Evolutionary conservation across 2,329 filamentous ascomycete species (phyloP), one percentile per base, ranked within the genome.

Genomic region (Clonostachys solani): DNA sequence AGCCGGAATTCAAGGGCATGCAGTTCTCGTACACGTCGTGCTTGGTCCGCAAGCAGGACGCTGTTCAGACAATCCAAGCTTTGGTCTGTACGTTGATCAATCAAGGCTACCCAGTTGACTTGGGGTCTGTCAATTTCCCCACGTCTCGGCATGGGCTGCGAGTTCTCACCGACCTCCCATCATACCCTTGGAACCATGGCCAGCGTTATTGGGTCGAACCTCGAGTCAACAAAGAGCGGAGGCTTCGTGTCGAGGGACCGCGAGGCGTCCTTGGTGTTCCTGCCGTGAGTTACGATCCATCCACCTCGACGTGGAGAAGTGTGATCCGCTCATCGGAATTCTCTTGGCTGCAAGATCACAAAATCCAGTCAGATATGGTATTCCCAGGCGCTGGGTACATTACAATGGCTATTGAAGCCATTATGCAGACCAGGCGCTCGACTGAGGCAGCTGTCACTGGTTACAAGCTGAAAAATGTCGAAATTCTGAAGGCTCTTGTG

Each of bases 361-460:
- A 48, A 5, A 53, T 67, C 12, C 50, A 57, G n/a, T 52, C 51
- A 1, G 48, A 54, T 8, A 46, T 61, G 10, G 51, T 68, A 1
- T 67, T 64, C 44, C 65, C 66, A 3, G 58, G 48, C 8, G 59
- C 65, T 2, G 65, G 57, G 12, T 67, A 65, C 45, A 49, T 66
- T 8, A 47, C 55, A 13, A 64, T 66, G 59, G 60, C 56, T 17
- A 53, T 54, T 6, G 64, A 69, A 50, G 65, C 63, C 12, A 42
- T 56, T 6, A 50, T 52, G 5, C 56, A 56, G 29, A 43, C 47
- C 7, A 43, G 33, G 23, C 45, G 43, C 19, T 37, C 33, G 12
- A 44, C 6, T 13, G 37, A 45, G 43, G n/a, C 23, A 17, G 2
- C 19, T 23, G 13, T 43, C 19, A 19, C 36, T 3, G 35, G 37